Percentiles rank a stretch among this genome's conserved stretches.
These are phyloP conservation scores for Aspergillus japonicus DNA, from an alignment of 2,329 filamentous ascomycete species.

Conservation along the genomic window DNA sequence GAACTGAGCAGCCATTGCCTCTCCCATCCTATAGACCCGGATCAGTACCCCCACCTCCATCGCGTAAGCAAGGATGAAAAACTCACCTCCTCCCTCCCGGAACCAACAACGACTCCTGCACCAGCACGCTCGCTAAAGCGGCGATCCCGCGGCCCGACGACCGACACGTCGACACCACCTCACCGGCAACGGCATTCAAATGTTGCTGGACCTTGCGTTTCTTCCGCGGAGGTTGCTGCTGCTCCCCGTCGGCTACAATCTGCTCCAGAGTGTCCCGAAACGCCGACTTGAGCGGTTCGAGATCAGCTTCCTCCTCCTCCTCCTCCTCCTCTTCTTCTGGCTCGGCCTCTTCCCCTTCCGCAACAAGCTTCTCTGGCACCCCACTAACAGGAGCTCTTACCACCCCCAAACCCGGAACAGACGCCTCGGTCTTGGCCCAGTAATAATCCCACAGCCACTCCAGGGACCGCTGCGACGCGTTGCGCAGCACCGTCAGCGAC, in stretches of 20 bases:
- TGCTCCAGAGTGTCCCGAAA: constrained; percentile 21
- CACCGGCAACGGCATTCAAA: constrained; percentile 21
- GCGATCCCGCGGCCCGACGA: constrained; percentile 16
- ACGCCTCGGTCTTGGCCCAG: constrained; percentile 60
- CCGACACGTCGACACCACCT: constrained; percentile 31
- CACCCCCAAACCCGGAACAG: constrained; percentile 13
- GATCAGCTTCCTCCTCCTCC: constrained; percentile 11
- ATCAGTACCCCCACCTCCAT: background rate
- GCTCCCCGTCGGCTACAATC: constrained; percentile 11
- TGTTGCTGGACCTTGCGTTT: constrained; percentile 30
- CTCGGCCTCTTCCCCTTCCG: constrained; percentile 8
- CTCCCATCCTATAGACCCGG: constrained; percentile 23
- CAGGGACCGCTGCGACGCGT: constrained; percentile 67
- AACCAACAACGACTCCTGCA: constrained; percentile 30
- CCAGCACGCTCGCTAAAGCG: constrained; percentile 26
- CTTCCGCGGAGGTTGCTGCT: constrained; percentile 25
- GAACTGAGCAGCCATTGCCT: constrained; percentile 29
- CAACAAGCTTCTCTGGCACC: background rate
- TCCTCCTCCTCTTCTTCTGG: constrained; percentile 3
- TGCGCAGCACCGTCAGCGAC: constrained; percentile 68
- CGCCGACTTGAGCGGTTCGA: constrained; percentile 18
- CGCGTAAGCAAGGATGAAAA: background rate
- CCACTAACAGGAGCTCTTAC: background rate
- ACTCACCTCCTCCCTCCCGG: constrained; percentile 30
- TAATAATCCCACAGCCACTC: constrained; percentile 89